Evolutionary conservation across 1,284 basidiomycete genomes (phyloP), one percentile per base, ranked within the genome.

Genomic region (Vanrija sp.): DNA sequence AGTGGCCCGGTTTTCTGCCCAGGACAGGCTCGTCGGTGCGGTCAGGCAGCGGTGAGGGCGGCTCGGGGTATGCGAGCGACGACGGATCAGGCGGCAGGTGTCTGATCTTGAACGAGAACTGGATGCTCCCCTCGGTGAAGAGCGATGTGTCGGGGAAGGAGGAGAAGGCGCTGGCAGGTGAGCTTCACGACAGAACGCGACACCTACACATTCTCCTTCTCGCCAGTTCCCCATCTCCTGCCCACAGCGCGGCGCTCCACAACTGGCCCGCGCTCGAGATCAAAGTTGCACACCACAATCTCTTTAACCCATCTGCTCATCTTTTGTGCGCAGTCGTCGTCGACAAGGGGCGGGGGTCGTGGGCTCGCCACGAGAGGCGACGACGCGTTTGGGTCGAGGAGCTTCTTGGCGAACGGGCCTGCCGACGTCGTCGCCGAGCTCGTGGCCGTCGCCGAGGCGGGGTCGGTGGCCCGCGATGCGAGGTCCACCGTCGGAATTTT

Each of bases 61-160:
- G 73, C 61, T 75, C 73, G 7, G 72, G 72, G 3, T 58, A 61
- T 2, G 52, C 43, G 4, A 72, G 56, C 0, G 69, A 58, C 2
- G 57, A 49, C 12, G 67, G 66, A 34, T 72, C 67, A 5, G 72
- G 69, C 2, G 69, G 68, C 5, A 74, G 88, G 84, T 74, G 91
- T 81, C 75, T 66, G 51, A 77, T 75, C 58, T 78, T 78, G 72
- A 78, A 78, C 1, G 68, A 71, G 63, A 77, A 78, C 21, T 75
- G 63, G 26, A 78, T 71, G 6, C 67, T 66, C 2, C 78, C 78
- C 58, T 79, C 78, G 48, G 88, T 85, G 57, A 89, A 89, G 51
- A 89, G 85, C 0, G 85, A 78, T 0, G 91, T 93, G 68, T 97
- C 94, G 0, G 95, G 95, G 68, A 98, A 93, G 0, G 91, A 86